phyloP scores from a whole-genome alignment of 805 yeast species.

The Lachancea cidri region DNA sequence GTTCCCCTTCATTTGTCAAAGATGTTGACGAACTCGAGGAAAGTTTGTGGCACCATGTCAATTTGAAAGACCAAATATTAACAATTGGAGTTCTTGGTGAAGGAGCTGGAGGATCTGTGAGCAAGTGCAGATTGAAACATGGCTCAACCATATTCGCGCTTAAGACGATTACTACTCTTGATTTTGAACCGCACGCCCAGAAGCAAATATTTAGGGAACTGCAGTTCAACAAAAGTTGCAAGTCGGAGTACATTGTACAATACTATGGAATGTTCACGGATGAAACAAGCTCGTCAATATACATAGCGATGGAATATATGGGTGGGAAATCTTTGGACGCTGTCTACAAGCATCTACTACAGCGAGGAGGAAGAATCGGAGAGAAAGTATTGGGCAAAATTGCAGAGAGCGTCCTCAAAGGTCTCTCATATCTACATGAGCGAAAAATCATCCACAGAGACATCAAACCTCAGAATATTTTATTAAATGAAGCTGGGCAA shows the following conservation, averaged over 20 bases:
- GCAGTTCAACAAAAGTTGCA: conserved; percentile 78
- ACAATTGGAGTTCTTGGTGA: conserved; percentile 79
- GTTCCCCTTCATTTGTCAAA: conserved; percentile 12
- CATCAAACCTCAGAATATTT: conserved; percentile 90
- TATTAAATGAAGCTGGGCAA: conserved; percentile 69
- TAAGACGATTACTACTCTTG: conserved; percentile 45
- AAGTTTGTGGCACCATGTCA: conserved; percentile 63
- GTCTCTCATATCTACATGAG: conserved; percentile 82
- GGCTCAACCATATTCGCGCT: conserved; percentile 75
- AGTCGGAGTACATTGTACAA: conserved; percentile 78
- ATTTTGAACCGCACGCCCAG: conserved; percentile 72
- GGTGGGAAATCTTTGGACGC: conserved; percentile 90
- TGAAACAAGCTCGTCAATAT: conserved; percentile 71
- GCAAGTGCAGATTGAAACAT: conserved; percentile 60
- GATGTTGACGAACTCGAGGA: conserved; percentile 59
- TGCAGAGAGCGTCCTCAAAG: conserved; percentile 79
- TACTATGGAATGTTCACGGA: conserved; percentile 90
- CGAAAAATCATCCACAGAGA: conserved; percentile 90
- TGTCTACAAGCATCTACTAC: conserved; percentile 70
- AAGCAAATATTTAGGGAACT: conserved; percentile 87
- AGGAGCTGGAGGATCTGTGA: conserved; percentile 91
- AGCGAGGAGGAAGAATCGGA: conserved; percentile 79
- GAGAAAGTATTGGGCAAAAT: conserved; percentile 90
- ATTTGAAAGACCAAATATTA: conserved; percentile 50
- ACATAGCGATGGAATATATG: conserved; percentile 96